Evolutionary conservation across 257 asterid species (phyloP).

Genomic region (Solanum sitiens): DNA sequence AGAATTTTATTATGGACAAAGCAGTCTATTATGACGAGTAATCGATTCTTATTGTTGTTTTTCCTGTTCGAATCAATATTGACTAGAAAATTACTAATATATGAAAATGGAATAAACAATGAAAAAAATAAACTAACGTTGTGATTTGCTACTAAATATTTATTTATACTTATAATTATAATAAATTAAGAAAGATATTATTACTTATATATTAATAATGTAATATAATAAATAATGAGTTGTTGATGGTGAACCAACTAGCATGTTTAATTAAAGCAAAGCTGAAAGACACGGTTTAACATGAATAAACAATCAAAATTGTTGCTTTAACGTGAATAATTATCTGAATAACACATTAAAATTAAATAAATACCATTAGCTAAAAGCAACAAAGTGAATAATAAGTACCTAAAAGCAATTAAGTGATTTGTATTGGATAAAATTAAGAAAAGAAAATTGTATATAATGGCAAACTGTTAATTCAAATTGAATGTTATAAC

Average conservation of each 20-base stretch:
- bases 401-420: no score
- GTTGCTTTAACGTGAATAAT: neutral
- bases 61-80: neutral
- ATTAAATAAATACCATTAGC: neutral
- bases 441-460: no score
- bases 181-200: no score
- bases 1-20: neutral
- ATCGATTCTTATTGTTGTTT: neutral
- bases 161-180: neutral
- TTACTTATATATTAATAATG: neutral
- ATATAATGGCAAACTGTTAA: no score
- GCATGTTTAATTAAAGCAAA: neutral
- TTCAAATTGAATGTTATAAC: no score
- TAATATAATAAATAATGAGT: neutral
- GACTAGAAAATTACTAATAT: neutral
- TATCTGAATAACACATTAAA: neutral
- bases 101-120: neutral
- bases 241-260: neutral
- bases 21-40: neutral
- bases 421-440: neutral
- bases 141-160: neutral
- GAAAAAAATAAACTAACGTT: neutral
- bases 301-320: neutral
- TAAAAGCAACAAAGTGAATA: neutral
- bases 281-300: neutral